A percentile compares a stretch with the other conserved stretches of the same genome.
These are phyloP conservation scores for Dillenia turbinata DNA, from an alignment of 164 flowering plant genomes.

Conservation along the genomic window DNA sequence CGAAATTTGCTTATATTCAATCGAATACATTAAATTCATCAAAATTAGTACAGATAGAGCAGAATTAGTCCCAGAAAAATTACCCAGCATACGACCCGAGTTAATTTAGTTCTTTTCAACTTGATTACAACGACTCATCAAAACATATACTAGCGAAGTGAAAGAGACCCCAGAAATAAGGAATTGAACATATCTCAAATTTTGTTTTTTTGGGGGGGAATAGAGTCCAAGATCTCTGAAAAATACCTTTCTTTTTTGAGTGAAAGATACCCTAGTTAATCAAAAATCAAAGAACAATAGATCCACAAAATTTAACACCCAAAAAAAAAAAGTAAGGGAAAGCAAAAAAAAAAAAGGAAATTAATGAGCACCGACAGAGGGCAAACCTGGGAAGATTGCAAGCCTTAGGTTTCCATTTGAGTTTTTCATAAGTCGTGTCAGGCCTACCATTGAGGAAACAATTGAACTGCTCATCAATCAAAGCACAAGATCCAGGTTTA, in stretches of 20 bases:
- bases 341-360: neutral
- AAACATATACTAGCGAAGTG: neutral
- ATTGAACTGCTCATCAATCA: conserved; percentile 78
- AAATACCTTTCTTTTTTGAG: no score
- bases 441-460: conserved; percentile 81
- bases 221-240: no score
- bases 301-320: neutral
- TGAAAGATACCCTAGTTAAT: neutral
- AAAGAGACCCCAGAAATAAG: neutral
- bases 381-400: conserved; percentile 80
- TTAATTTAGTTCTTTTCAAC: no score
- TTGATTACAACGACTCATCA: no score
- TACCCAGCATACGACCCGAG: no score
- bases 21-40: neutral
- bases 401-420: conserved; percentile 83
- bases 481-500: conserved; percentile 71
- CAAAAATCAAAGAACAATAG: neutral
- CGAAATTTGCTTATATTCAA: neutral
- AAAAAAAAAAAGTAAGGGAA: neutral
- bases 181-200: no score
- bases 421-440: conserved; percentile 51
- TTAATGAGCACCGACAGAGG: neutral
- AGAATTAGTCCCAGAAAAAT: no score
- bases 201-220: no score
- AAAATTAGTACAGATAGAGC: neutral